These are phyloP conservation scores for Liquidambar formosana DNA, from an alignment of 164 flowering plant genomes.

Conservation along the genomic window DNA sequence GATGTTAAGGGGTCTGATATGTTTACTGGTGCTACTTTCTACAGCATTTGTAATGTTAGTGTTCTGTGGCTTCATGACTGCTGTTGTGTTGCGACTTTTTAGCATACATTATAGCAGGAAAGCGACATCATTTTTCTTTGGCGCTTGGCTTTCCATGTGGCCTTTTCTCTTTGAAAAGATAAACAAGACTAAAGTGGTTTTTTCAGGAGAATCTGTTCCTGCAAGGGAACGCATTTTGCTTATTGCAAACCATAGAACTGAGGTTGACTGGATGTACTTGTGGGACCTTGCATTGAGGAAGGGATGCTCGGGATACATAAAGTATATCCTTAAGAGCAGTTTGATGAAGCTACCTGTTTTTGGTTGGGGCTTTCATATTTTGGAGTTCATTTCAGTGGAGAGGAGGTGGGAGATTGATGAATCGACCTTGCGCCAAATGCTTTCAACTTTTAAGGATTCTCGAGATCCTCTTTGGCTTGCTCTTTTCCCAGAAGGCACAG, in stretches of 20 bases:
- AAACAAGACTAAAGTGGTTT: slow-evolving; percentile 78
- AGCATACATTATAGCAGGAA: slow-evolving; percentile 77
- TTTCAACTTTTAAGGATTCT: slow-evolving; percentile 64
- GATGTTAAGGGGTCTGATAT: slow-evolving; percentile 67
- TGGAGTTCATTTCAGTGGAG: slow-evolving; percentile 88
- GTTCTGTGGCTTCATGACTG: slow-evolving; percentile 47
- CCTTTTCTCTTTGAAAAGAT: slow-evolving; percentile 93
- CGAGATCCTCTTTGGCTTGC: slow-evolving; percentile 89
- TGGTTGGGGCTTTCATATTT: slow-evolving; percentile 87
- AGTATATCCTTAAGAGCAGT: slow-evolving; percentile 89
- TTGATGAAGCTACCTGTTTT: slow-evolving; percentile 88
- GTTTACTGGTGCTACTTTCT: slow-evolving; percentile 61
- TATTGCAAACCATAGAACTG: slow-evolving; percentile 90
- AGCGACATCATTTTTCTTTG: slow-evolving; percentile 60
- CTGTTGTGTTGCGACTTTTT: slow-evolving; percentile 52
- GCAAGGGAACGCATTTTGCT: slow-evolving; percentile 69
- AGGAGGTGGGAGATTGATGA: slow-evolving; percentile 93
- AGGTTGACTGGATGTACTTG: slow-evolving; percentile 99
- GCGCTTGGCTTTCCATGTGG: slow-evolving; percentile 87
- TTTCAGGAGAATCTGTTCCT: slow-evolving; percentile 78
- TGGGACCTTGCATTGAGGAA: slow-evolving; percentile 93
- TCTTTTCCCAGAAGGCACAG: slow-evolving; percentile 97
- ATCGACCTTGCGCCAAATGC: slow-evolving; percentile 54
- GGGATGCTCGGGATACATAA: slow-evolving; percentile 70
- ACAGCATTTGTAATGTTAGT: slow-evolving; percentile 78